Evolutionary conservation across 2,329 filamentous ascomycete species (phyloP), one percentile per base, ranked within the genome.

Genomic region (Lithohypha guttulata): DNA sequence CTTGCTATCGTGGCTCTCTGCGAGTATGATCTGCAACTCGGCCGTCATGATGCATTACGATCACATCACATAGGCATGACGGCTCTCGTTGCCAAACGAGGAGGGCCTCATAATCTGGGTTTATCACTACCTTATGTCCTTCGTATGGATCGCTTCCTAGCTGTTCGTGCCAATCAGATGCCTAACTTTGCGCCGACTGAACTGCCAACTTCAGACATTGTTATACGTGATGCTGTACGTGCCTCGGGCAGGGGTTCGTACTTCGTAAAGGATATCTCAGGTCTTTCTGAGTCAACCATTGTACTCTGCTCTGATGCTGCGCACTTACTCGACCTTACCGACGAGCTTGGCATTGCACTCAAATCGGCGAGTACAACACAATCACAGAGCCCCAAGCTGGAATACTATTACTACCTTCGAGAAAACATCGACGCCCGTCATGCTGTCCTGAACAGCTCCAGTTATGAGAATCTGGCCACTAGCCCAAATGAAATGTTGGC

Each of bases 71-170:
- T 27, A 10, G 34, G 34, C 20, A 36, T 36, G 34, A 36, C 15
- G 3, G 34, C 34, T n/a, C 34, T 36, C 10, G 34, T 36, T 11
- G 20, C 34, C 22, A 36, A 27, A 36, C 13, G 21, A n/a, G 34
- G 34, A 13, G 34, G 34, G 3, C 15, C 27, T 17, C 34, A 36
- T n/a, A 36, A 36, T 27, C 34, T 36, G 8, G 34, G 34, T 14
- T 11, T 26, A 9, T 36, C 34, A 4, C 34, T 36, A 15, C 34
- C 34, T 3, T 26, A 26, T 22, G 34, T 36, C 13, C 34, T 26
- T 17, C 34, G 34, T 8, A 36, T 36, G 34, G 34, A 36, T 19
- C 34, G 34, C n/a, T 36, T 36, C 13, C 34, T 36, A 14, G 34
- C 34, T n/a, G 7, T 36, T 3, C 34, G 34, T 7, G 8, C 22